phyloP scores from a whole-genome alignment of 208 protist species.

The Phytomonas sp. region DNA sequence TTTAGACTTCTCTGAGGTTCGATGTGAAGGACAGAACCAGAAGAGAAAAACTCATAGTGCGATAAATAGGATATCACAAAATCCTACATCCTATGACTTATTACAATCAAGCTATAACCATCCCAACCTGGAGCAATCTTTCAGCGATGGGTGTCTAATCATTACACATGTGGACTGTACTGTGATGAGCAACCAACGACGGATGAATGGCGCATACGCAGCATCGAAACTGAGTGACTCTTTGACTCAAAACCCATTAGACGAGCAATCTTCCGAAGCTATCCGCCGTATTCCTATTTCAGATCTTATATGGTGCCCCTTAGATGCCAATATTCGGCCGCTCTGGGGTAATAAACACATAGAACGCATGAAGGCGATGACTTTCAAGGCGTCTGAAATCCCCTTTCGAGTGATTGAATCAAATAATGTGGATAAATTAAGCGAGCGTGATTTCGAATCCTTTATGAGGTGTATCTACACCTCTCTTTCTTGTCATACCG shows the following conservation, averaged over 20 bases:
- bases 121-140: neutral
- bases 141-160: neutral
- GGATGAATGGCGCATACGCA: neutral
- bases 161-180: neutral
- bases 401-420: constrained; percentile 52
- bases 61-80: neutral
- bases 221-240: neutral
- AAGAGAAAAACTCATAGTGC: neutral
- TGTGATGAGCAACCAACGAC: neutral
- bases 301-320: constrained; percentile 51
- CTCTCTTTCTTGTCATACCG: constrained; percentile 17
- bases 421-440: constrained; percentile 48
- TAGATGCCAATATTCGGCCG: constrained; percentile 83
- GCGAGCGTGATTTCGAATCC: constrained; percentile 19
- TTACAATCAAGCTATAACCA: neutral
- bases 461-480: constrained; percentile 27
- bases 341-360: constrained; percentile 85
- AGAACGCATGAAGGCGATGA: constrained; percentile 67
- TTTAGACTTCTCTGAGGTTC: neutral
- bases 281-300: constrained; percentile 15
- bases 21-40: neutral
- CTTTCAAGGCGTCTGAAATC: constrained; percentile 42
- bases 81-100: neutral
- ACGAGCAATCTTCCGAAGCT: neutral
- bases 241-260: neutral